phyloP scores from a whole-genome alignment of 805 yeast species.

The Yarrowia porcina region DNA sequence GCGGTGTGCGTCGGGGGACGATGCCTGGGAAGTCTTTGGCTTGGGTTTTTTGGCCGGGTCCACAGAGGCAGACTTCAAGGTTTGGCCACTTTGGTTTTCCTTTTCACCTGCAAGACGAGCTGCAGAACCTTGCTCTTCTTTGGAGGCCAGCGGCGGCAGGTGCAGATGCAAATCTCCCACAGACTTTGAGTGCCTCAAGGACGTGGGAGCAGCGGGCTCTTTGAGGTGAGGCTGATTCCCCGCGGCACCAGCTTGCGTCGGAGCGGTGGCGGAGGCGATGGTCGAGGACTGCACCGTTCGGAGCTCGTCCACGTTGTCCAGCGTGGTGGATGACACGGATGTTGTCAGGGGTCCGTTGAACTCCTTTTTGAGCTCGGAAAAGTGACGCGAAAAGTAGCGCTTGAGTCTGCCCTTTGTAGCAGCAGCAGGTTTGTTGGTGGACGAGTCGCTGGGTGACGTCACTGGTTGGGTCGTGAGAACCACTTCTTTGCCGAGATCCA shows the following conservation, averaged over 20 bases:
- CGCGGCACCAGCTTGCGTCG: background rate
- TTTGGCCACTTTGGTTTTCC: background rate
- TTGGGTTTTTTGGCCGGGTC: background rate
- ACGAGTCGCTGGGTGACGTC: background rate
- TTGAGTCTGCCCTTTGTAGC: background rate
- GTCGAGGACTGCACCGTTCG: background rate
- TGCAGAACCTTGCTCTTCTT: constrained; percentile 7
- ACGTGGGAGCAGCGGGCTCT: background rate
- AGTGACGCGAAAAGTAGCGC: constrained; percentile 16
- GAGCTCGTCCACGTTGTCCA: constrained; percentile 20
- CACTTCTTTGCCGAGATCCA: background rate
- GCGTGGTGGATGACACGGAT: constrained; percentile 16
- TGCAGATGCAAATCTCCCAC: constrained; percentile 22
- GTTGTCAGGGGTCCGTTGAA: constrained; percentile 13
- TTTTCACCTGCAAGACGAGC: constrained; percentile 2
- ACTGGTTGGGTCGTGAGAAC: background rate
- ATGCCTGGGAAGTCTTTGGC: background rate
- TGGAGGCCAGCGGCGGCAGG: constrained; percentile 1
- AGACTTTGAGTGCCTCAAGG: constrained; percentile 20
- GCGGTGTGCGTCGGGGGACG: background rate
- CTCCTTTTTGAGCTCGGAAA: constrained; percentile 3
- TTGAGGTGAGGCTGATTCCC: background rate
- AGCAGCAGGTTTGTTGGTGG: background rate
- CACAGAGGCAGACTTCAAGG: background rate
- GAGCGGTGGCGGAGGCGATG: background rate